Percentiles rank a stretch among this genome's conserved stretches.
phyloP scores from a whole-genome alignment of 768 basidiomycete species.

The Trametes villosa region DNA sequence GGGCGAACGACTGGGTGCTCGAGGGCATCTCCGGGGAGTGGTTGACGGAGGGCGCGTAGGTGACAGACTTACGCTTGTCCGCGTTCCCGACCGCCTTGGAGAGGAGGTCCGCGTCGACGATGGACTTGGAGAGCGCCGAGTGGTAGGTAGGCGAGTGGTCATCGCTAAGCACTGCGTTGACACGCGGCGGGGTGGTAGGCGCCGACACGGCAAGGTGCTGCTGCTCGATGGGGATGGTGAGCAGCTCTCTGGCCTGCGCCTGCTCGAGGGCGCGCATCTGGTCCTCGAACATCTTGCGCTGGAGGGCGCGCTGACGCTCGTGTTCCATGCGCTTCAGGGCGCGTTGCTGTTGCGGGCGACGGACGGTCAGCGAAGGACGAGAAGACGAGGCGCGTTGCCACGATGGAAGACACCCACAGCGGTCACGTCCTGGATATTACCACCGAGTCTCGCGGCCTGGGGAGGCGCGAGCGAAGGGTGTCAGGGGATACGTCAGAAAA shows the following conservation, averaged over 20 bases:
- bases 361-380: constrained; percentile 16
- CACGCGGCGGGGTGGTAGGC: constrained; percentile 84
- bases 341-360: constrained; percentile 59
- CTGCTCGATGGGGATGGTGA: constrained; percentile 76
- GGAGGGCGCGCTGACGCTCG: constrained; percentile 84
- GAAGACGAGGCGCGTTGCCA: constrained; percentile 5
- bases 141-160: constrained; percentile 51
- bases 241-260: constrained; percentile 85
- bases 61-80: constrained; percentile 87
- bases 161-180: constrained; percentile 70
- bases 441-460: constrained; percentile 82
- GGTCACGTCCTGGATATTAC: constrained; percentile 85
- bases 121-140: constrained; percentile 50
- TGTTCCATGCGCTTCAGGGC: constrained; percentile 87
- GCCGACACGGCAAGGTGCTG: constrained; percentile 88
- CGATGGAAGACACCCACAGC: constrained; percentile 59
- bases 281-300: constrained; percentile 92
- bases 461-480: constrained; percentile 22
- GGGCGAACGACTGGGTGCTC: constrained; percentile 56
- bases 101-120: constrained; percentile 64
- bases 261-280: constrained; percentile 95
- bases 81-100: constrained; percentile 72
- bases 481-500: constrained; percentile 15
- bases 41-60: constrained; percentile 79
- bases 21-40: constrained; percentile 69